Percentiles rank a stretch among this genome's conserved stretches.
Conservation (phyloP, 768 basidiomycete genomes). For the Scleroderma citrinum region DNA sequence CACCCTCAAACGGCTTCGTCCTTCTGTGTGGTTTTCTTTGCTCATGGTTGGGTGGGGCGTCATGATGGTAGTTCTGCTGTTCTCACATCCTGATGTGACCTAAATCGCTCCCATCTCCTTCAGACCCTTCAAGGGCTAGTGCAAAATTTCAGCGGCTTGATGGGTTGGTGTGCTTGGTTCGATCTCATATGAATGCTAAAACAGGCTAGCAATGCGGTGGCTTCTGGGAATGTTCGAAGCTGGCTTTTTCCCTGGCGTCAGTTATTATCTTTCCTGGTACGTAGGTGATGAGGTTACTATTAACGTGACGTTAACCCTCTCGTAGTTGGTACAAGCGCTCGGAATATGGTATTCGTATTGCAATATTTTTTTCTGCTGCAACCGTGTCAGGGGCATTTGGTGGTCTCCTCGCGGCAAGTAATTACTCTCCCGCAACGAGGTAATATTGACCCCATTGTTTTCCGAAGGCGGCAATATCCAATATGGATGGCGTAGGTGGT, state of each 20-base stretch:
- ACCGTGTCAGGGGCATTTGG: constrained; percentile 82
- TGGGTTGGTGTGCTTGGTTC: constrained; percentile 38
- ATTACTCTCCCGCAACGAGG: neutral
- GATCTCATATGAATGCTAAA: neutral
- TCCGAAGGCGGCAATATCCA: constrained; percentile 51
- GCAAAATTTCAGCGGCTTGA: constrained; percentile 59
- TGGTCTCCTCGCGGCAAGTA: constrained; percentile 59
- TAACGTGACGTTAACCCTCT: neutral
- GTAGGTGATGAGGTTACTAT: constrained; percentile 11
- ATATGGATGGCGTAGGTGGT: constrained; percentile 65
- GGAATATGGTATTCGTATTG: constrained; percentile 63
- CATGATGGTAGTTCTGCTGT: constrained; percentile 50
- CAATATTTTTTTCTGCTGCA: constrained; percentile 72
- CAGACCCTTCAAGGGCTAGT: constrained; percentile 72
- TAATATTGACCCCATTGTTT: neutral
- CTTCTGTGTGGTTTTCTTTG: constrained; percentile 70
- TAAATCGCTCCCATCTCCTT: constrained; percentile 5
- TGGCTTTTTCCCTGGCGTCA: constrained; percentile 39
- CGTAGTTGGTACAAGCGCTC: constrained; percentile 58
- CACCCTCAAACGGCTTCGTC: constrained; percentile 65
- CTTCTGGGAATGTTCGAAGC: constrained; percentile 70
- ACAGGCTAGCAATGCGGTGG: constrained; percentile 55
- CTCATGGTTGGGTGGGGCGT: constrained; percentile 74
- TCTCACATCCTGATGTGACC: neutral
- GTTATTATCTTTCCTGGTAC: constrained; percentile 69